Base-by-base conservation (phyloP, 805 yeast species). In the Lachancea sp. region DNA sequence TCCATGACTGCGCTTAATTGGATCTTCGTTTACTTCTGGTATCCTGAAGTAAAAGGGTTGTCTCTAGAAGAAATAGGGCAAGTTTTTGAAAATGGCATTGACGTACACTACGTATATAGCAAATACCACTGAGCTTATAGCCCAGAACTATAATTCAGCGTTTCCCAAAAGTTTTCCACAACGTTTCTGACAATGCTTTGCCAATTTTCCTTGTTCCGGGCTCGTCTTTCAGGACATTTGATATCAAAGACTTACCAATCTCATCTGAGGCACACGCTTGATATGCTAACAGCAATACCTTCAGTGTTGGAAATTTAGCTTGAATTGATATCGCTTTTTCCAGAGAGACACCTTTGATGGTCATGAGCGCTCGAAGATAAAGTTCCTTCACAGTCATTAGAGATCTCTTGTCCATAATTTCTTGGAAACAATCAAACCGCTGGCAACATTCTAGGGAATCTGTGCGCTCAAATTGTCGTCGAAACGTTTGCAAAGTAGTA, bases 291-390 rank as follows among this genome's bases (percentile, higher is more conserved):
- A 62, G 28, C 0, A 90, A 67, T 15, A 54, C 57, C 25, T 65
- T 64, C 0, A 97, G 92, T 0, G 97, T 89, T 2, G 78, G 77
- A 54, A 70, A 92, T 30, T 70, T 57, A 15, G 67, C 66, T 60
- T 89, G 97, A 8, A 92, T 78, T 6, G 77, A 76, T 8, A 77
- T 55, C 0, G 98, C 98, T 56, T 84, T 87, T 47, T 90, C 97
- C 22, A 85, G 63, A 0, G 95, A 77, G 1, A 92, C 69, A 0
- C 97, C 98, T 45, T 75, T 72, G 2, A 83, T 72, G 2, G 88
- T 75, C 82, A 88, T 77, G 17, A 92, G 70, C 80, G 87, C 78
- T 33, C 75, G 68, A 2, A 87, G 64, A 50, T 78, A 90, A 51
- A 86, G 64, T 46, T 90, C 96, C 34, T 77, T 77, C 0, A 86